Base-by-base conservation (phyloP, 192 early-diverging fungal genomes). In the Dimargaris xerosporica region DNA sequence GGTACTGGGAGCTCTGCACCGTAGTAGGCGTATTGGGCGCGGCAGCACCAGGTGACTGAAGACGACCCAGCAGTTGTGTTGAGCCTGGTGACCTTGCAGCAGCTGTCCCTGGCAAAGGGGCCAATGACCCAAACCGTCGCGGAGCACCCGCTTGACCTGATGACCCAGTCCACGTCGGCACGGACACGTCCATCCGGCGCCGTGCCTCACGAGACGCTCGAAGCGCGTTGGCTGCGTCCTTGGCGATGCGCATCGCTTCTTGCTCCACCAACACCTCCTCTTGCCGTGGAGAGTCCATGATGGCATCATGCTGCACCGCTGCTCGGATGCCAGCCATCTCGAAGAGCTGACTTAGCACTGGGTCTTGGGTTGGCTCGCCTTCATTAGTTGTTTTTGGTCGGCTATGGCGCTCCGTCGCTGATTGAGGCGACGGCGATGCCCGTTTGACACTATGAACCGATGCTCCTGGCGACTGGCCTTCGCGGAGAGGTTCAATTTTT, bases 131-230 rank as follows among this genome's bases (percentile, higher is more conserved):
- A 25, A 13, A 12, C 26, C 17, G 44, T 34, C 62, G 54, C 17
- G 71, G 66, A 15, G 68, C 73, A 0, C 83, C 80, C 21, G 78
- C 81, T 28, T 63, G 51, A 3, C 91, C 92, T 6, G 78, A 89
- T 10, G 75, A 73, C 12, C 95, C 95, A 3, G 95, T 98, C 87
- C 91, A 98, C 3, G 95, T 98, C 0, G 91, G 90, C 17, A 84
- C 77, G 13, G 77, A 78, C 43, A 91, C 78, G 51, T 84, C 81
- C 17, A 73, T 58, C 42, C 78, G 71, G 34, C 83, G 73, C 16
- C 86, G 72, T 12, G 73, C 66, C 65, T 83, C 78, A 48, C 91
- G 78, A 0, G 85, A 89, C 34, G 80, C 77, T 45, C 81, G 84
- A 54, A 98, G 68, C 1, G 87, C 90, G 4, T 68, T 76, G 21